A percentile compares a stretch with the other conserved stretches of the same genome.
Evolutionary conservation across 371 early-diverging fungal species (phyloP).

Genomic region (Mucor circinelloides): DNA sequence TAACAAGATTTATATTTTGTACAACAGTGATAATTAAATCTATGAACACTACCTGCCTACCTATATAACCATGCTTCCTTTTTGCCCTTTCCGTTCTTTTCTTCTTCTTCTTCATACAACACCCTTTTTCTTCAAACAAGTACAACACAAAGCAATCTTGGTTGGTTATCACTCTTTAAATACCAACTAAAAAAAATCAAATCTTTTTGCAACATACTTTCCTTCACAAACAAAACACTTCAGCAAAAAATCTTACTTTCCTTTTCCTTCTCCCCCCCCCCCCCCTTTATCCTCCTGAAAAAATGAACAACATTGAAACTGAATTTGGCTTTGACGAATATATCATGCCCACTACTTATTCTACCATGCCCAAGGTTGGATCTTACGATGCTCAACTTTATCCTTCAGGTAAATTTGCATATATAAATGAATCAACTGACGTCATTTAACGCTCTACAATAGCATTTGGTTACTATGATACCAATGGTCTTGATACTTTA

Average conservation of each 20-base stretch:
- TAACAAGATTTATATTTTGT: conserved; percentile 17
- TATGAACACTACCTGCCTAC: too few species aligned
- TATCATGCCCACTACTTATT: conserved; percentile 47
- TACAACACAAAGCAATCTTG: conserved; percentile 2
- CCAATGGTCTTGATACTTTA: conserved; percentile 22
- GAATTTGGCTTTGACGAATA: conserved; percentile 54
- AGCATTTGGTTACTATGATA: conserved; percentile 30
- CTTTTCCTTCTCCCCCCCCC: conserved; percentile 13
- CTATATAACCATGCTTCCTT: not conserved
- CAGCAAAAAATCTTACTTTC: conserved; percentile 18
- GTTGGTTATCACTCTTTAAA: conserved; percentile 26
- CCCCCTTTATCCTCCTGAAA: not conserved
- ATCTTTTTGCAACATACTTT: not conserved
- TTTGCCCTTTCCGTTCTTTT: conserved; percentile 9
- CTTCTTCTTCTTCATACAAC: conserved; percentile 1
- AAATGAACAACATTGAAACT: conserved; percentile 31
- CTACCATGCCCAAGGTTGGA: conserved; percentile 40
- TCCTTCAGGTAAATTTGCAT: conserved; percentile 35
- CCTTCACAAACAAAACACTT: not conserved
- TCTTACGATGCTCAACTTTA: conserved; percentile 45
- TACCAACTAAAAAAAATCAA: conserved; percentile 1
- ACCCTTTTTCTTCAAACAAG: not conserved
- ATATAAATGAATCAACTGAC: conserved; percentile 1
- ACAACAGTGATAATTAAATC: conserved; percentile 17
- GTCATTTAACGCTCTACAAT: conserved; percentile 2